Conservation (phyloP, 2,329 filamentous ascomycete genomes). For the Raffaelea deltoideospora region DNA sequence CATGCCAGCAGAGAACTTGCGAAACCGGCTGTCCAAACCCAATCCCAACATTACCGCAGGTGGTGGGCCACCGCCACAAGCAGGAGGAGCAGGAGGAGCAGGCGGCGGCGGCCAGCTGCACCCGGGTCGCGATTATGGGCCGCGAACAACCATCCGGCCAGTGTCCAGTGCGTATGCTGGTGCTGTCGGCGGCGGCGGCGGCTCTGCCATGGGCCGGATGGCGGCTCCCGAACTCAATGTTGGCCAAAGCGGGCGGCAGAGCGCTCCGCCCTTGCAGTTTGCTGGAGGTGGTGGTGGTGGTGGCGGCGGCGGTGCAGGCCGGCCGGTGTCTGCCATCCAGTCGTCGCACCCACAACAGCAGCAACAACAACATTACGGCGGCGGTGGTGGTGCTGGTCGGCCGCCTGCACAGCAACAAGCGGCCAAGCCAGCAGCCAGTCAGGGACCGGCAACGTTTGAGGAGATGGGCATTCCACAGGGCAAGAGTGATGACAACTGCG, state of each 20-base stretch:
- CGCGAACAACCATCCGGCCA: slow-evolving; percentile 19
- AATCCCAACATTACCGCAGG: slow-evolving; percentile 7
- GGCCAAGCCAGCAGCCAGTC: slow-evolving; percentile 19
- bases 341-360: background rate
- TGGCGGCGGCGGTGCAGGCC: background rate
- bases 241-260: slow-evolving; percentile 22
- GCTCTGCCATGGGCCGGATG: slow-evolving; percentile 15
- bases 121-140: slow-evolving; percentile 22
- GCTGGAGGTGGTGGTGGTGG: background rate
- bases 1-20: slow-evolving; percentile 15
- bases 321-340: background rate
- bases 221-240: too few relatives aligned
- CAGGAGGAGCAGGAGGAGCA: background rate
- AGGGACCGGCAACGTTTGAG: slow-evolving; percentile 90
- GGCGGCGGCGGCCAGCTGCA: slow-evolving; percentile 5
- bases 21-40: slow-evolving; percentile 24
- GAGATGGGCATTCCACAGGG: slow-evolving; percentile 88
- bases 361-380: too few relatives aligned
- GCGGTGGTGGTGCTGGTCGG: background rate
- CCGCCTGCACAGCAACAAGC: slow-evolving; percentile 13
- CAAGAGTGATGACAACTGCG: slow-evolving; percentile 81
- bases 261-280: slow-evolving; percentile 18
- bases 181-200: slow-evolving; percentile 14
- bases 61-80: background rate
- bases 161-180: slow-evolving; percentile 14